Evolutionary conservation across 2,329 filamentous ascomycete species (phyloP).

Genomic region (Myriosclerotinia curreyana): DNA sequence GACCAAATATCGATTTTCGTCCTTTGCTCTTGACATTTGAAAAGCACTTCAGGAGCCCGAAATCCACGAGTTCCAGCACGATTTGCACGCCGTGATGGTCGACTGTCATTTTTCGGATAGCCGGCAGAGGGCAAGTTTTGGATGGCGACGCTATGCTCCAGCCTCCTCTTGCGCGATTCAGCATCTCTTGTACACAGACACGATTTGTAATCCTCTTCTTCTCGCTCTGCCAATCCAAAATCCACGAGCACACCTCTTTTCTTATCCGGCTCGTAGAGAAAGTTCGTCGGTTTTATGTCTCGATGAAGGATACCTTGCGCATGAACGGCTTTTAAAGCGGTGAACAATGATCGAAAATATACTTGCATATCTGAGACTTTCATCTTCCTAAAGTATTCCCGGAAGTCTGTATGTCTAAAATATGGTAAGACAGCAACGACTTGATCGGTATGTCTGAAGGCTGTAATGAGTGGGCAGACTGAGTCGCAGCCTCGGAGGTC

Average conservation of each 20-base stretch:
- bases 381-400: slow-evolving; percentile 90
- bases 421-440: slow-evolving; percentile 93
- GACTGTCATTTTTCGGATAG: slow-evolving; percentile 86
- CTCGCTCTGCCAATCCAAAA: slow-evolving; percentile 90
- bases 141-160: slow-evolving; percentile 59
- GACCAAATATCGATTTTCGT: slow-evolving; percentile 97
- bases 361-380: slow-evolving; percentile 79
- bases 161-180: slow-evolving; percentile 55
- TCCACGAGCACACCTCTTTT: slow-evolving; percentile 92
- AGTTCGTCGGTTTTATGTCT: slow-evolving; percentile 97
- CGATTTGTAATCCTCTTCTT: slow-evolving; percentile 71
- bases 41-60: slow-evolving; percentile 90
- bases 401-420: slow-evolving; percentile 92
- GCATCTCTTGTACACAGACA: slow-evolving; percentile 65
- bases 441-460: slow-evolving; percentile 92
- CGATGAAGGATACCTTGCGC: slow-evolving; percentile 81
- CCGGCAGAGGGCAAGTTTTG: slow-evolving; percentile 55
- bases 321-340: slow-evolving; percentile 80
- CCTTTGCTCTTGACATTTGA: slow-evolving; percentile 95
- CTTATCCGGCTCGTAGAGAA: slow-evolving; percentile 80
- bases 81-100: slow-evolving; percentile 86
- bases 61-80: slow-evolving; percentile 93
- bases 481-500: slow-evolving; percentile 79
- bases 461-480: slow-evolving; percentile 93
- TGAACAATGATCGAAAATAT: slow-evolving; percentile 87